Evolutionary conservation across 805 yeast genomes (phyloP).

Genomic region (Zygosaccharomyces rouxii): DNA sequence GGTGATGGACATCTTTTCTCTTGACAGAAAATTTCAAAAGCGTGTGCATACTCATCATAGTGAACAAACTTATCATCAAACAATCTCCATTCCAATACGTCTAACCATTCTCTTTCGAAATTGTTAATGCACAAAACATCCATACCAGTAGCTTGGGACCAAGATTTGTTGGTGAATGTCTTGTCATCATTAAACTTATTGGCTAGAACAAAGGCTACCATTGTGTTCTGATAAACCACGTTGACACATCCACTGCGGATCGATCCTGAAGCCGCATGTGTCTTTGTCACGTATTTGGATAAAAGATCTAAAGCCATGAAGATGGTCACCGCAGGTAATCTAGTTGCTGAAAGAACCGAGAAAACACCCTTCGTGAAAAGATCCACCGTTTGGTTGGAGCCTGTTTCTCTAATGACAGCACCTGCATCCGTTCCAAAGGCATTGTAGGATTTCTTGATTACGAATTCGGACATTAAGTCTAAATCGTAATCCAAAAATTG

Average conservation of each 20-base stretch:
- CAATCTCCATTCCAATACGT: conserved; percentile 55
- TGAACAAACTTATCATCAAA: conserved; percentile 35
- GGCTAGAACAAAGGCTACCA: conserved; percentile 72
- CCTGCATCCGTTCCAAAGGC: conserved; percentile 47
- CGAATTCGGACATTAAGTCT: conserved; percentile 71
- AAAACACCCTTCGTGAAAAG: conserved; percentile 55
- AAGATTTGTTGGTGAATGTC: conserved; percentile 89
- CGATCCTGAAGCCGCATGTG: conserved; percentile 33
- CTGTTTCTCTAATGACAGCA: conserved; percentile 17
- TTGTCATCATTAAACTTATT: conserved; percentile 95
- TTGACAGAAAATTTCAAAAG: conserved; percentile 24
- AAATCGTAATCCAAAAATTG: conserved; percentile 77
- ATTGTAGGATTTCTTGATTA: conserved; percentile 69
- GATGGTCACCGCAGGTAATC: conserved; percentile 79
- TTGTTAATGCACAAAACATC: conserved; percentile 54
- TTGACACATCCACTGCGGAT: conserved; percentile 35
- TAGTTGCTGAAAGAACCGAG: conserved; percentile 76
- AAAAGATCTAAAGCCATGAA: conserved; percentile 75
- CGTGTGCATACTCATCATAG: conserved; percentile 24
- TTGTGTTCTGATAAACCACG: conserved; percentile 50
- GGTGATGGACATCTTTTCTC: conserved; percentile 18
- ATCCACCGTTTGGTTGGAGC: conserved; percentile 20
- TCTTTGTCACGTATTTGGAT: conserved; percentile 51
- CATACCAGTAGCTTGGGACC: conserved; percentile 95
- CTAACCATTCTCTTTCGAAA: conserved; percentile 69